Evolutionary conservation across 2,329 filamentous ascomycete species (phyloP).

Genomic region (Monosporascus sp.): DNA sequence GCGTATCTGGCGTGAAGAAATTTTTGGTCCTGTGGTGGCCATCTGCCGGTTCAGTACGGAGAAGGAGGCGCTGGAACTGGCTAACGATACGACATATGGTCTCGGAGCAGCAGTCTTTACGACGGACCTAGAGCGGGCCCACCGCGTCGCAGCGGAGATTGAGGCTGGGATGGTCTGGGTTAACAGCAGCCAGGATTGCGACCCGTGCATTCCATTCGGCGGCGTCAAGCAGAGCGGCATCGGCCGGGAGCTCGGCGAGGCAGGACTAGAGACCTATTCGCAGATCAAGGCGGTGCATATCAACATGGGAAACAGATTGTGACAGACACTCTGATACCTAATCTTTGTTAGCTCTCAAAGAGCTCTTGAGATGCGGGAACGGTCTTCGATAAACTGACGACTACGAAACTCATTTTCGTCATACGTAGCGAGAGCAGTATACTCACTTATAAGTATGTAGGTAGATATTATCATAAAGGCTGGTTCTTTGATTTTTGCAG

Average conservation of each 20-base stretch:
- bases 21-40: slow-evolving; percentile 41
- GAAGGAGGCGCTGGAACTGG: slow-evolving; percentile 35
- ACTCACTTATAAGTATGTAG: no score
- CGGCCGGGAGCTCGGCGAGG: slow-evolving; percentile 6
- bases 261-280: slow-evolving; percentile 2
- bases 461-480: no score
- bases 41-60: slow-evolving; percentile 37
- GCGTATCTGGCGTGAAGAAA: slow-evolving; percentile 40
- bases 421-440: no score
- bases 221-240: slow-evolving; percentile 10
- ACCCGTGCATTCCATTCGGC: slow-evolving; percentile 4
- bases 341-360: background rate
- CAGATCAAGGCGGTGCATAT: slow-evolving; percentile 23
- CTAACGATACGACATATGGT: slow-evolving; percentile 53
- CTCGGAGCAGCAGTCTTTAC: slow-evolving; percentile 59
- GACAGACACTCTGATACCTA: slow-evolving; percentile 6
- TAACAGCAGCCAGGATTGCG: slow-evolving; percentile 24
- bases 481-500: no score
- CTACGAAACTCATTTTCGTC: no score
- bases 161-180: slow-evolving; percentile 56
- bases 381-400: no score
- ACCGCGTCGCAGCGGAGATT: slow-evolving; percentile 47
- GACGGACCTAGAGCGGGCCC: slow-evolving; percentile 45
- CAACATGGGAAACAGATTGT: slow-evolving; percentile 34
- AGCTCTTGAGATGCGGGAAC: no score